Evolutionary conservation across 768 basidiomycete species (phyloP), one percentile per base, ranked within the genome.

Genomic region (Collybia mongolica): DNA sequence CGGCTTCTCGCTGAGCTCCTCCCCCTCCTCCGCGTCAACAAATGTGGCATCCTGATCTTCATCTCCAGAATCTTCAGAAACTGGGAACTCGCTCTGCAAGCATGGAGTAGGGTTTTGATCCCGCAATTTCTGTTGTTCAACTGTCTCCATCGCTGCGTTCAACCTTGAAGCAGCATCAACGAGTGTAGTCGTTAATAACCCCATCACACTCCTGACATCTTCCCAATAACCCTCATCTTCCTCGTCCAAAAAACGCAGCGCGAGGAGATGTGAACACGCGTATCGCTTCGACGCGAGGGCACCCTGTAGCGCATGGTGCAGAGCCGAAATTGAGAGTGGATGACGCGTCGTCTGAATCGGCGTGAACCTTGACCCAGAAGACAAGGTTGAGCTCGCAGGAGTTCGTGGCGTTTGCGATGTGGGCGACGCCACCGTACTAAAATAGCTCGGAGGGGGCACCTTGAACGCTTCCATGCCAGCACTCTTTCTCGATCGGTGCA

Each of bases 151-250:
- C 1, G 83, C 86, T 29, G 83, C 83, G 0, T 73, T 65, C 4
- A 93, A 73, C 22, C 84, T 69, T 6, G 81, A 70, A 1, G 84
- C 75, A 2, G 86, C 79, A 55, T 91, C 89, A 2, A 74, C 72
- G 28, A 93, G 73, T 7, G 88, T 77, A 36, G 75, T 82, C 6
- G 84, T 86, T 52, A 93, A 65, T 11, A 93, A 63, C 11, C 72
- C 74, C 75, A 91, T 84, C 43, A 93, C 81, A 22, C 84, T 81
- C 12, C 86, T 77, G 23, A 89, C 89, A 57, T 92, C 85, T 57
- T 92, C 90, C 90, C 90, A 93, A 57, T 93, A 93, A 5, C 75
- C 72, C 44, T 85, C 84, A 54, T 89, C 87, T 28, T 84, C 87
- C 42, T 81, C 82, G 40, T 85, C 84, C 38, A 55, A 61, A 61